Evolutionary conservation across 2,329 filamentous ascomycete genomes (phyloP).

Genomic region (Fusarium sp.): DNA sequence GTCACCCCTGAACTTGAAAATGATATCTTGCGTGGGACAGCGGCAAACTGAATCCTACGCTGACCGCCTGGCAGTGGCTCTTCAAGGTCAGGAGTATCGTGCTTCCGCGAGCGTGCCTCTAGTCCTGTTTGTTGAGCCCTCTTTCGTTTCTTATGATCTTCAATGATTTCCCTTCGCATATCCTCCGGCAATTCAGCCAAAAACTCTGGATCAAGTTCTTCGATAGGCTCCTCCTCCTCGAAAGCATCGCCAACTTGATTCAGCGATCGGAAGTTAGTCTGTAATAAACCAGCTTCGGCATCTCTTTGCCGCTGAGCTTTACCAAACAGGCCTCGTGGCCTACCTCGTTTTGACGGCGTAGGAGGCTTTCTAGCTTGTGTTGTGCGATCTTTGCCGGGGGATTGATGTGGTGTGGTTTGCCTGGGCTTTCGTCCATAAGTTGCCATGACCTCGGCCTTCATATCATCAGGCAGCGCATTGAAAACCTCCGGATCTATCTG

Average conservation of each 20-base stretch:
- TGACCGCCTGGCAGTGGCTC: conserved; percentile 54
- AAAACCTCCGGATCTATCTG: conserved; percentile 90
- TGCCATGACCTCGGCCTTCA: conserved; percentile 85
- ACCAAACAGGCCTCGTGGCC: conserved; percentile 56
- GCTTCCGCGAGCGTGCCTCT: conserved; percentile 53
- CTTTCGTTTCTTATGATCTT: conserved; percentile 72
- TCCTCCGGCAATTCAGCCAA: conserved; percentile 87
- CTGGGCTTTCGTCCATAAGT: conserved; percentile 68
- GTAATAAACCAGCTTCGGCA: conserved; percentile 72
- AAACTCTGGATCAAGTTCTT: conserved; percentile 76
- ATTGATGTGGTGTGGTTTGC: conserved; percentile 60
- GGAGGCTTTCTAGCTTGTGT: conserved; percentile 65
- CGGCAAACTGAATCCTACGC: conserved; percentile 61
- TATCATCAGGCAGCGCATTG: conserved; percentile 83
- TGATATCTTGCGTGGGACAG: conserved; percentile 59
- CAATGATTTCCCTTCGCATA: conserved; percentile 81
- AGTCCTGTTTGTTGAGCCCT: conserved; percentile 69
- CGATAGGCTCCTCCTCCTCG: conserved; percentile 56
- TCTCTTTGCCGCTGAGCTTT: conserved; percentile 66
- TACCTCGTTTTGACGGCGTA: conserved; percentile 76
- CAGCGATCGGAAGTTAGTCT: conserved; percentile 77
- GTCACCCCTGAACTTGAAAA: conserved; percentile 62
- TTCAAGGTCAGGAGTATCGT: conserved; percentile 43
- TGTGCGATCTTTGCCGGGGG: conserved; percentile 68
- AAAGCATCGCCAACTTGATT: conserved; percentile 51